These are phyloP conservation scores for Rubus idaeus DNA, from an alignment of 306 rosid genomes.

Conservation along the genomic window DNA sequence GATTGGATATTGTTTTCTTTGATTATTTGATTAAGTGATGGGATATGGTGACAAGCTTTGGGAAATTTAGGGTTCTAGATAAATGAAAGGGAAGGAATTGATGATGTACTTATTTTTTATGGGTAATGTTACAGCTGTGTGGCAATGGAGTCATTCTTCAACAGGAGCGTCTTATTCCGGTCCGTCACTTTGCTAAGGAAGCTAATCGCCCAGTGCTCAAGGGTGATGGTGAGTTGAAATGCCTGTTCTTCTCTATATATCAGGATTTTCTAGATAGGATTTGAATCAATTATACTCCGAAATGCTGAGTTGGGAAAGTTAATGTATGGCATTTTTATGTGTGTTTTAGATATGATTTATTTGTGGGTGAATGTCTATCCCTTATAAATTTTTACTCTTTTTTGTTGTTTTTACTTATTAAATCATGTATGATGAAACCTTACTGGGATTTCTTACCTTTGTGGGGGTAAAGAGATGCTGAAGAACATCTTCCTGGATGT, in stretches of 20 bases:
- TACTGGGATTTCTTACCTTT: conserved; percentile 29
- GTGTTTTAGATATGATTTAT: too few species aligned
- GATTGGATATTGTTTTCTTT: background rate
- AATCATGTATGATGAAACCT: background rate
- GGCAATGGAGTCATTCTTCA: conserved; percentile 59
- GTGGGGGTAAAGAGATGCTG: conserved; percentile 66
- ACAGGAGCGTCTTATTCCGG: conserved; percentile 63
- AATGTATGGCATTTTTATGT: too few species aligned
- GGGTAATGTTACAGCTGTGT: conserved; percentile 43
- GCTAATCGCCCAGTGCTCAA: conserved; percentile 62
- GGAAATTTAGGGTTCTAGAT: background rate
- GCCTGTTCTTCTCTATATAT: background rate
- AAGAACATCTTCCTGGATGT: conserved; percentile 76
- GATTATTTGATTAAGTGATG: background rate
- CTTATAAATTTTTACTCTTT: background rate
- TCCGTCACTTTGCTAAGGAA: conserved; percentile 75
- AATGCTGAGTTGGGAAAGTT: background rate
- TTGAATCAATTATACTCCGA: background rate
- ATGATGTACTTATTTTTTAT: conserved; percentile 10
- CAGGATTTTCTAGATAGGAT: background rate
- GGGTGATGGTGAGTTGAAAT: conserved; percentile 80
- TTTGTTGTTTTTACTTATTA: conserved; percentile 1
- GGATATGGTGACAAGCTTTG: background rate
- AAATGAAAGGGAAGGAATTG: background rate
- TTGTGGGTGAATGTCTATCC: too few species aligned